phyloP scores from a whole-genome alignment of 2,329 filamentous ascomycete genomes.

The Neofusicoccum umdonicola region DNA sequence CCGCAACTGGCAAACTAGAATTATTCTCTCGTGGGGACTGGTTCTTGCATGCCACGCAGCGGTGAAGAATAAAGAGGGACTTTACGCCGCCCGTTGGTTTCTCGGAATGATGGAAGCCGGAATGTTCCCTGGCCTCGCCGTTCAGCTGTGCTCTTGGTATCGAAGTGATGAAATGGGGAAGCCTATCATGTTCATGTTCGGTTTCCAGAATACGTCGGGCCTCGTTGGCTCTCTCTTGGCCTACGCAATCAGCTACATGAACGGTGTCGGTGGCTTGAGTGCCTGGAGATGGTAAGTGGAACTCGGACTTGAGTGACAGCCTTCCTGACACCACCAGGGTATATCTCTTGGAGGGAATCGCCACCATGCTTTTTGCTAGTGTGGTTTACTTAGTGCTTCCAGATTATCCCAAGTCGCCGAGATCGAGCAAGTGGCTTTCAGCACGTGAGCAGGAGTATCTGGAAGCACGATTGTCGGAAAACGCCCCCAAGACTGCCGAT shows the following conservation, averaged over 20 bases:
- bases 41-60: constrained; percentile 32
- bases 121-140: constrained; percentile 31
- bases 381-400: constrained; percentile 42
- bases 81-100: constrained; percentile 27
- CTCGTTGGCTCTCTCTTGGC: constrained; percentile 32
- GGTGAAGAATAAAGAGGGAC: constrained; percentile 25
- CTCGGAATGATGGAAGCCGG: constrained; percentile 29
- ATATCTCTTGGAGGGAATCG: constrained; percentile 46
- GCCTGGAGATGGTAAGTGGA: constrained; percentile 23
- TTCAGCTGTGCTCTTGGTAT: constrained; percentile 37
- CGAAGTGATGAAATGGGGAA: constrained; percentile 39
- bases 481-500: constrained; percentile 40
- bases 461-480: constrained; percentile 39
- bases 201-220: constrained; percentile 32
- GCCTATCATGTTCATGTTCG: constrained; percentile 36
- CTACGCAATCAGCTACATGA: constrained; percentile 25
- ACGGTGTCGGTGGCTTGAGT: constrained; percentile 22
- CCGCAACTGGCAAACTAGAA: constrained; percentile 36
- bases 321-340: constrained; percentile 28
- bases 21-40: constrained; percentile 28
- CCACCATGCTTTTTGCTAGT: constrained; percentile 41
- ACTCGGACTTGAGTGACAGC: neutral
- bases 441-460: constrained; percentile 42
- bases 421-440: constrained; percentile 39
- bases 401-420: constrained; percentile 44